phyloP scores from a whole-genome alignment of 768 basidiomycete genomes.

The Kondoa malvinella region DNA sequence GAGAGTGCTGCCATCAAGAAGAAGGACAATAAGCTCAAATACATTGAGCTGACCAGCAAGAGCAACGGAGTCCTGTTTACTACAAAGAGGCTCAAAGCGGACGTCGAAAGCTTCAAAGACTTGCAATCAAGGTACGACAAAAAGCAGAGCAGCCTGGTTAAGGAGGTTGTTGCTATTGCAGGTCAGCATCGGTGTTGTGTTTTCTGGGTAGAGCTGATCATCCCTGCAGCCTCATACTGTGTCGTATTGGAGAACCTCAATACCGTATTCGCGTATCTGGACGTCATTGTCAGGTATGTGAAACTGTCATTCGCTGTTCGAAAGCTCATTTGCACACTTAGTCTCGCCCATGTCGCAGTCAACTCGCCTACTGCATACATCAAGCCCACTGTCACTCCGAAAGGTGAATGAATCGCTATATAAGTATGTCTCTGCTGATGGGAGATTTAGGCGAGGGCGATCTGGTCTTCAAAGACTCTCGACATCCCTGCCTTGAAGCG shows the following conservation, averaged over 20 bases:
- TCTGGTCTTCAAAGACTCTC: constrained; percentile 61
- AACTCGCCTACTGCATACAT: constrained; percentile 75
- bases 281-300: constrained; percentile 67
- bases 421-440: not conserved
- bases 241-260: constrained; percentile 74
- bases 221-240: constrained; percentile 62
- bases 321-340: constrained; percentile 28
- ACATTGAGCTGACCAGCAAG: constrained; percentile 64
- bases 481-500: constrained; percentile 91
- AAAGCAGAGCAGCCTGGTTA: constrained; percentile 66
- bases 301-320: not conserved
- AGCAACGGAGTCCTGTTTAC: constrained; percentile 83
- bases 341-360: constrained; percentile 79
- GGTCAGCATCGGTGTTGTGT: constrained; percentile 38
- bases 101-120: constrained; percentile 56
- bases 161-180: constrained; percentile 81
- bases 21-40: constrained; percentile 42
- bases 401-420: constrained; percentile 38
- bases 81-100: constrained; percentile 52
- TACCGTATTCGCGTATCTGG: constrained; percentile 66
- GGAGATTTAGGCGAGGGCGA: constrained; percentile 52
- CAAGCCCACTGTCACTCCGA: constrained; percentile 61
- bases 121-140: constrained; percentile 51
- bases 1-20: constrained; percentile 50
- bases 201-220: not conserved